phyloP scores from a whole-genome alignment of 768 basidiomycete species.

The Suillus subaureus region DNA sequence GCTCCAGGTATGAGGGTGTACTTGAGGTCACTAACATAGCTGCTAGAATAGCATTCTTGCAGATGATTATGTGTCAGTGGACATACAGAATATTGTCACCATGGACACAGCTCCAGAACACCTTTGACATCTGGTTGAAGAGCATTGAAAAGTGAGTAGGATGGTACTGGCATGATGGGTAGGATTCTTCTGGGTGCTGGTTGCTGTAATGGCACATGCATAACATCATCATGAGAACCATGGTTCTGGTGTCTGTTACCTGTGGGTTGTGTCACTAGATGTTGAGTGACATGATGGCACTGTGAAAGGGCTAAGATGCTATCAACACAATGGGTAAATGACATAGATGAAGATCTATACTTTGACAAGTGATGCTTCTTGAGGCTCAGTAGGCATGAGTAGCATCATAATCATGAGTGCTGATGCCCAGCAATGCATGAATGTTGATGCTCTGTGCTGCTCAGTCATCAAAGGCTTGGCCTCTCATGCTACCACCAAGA shows the following conservation, averaged over 20 bases:
- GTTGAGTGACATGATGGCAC: not conserved
- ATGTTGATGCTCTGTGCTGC: not conserved
- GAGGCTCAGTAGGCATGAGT: not conserved
- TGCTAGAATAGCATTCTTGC: not conserved
- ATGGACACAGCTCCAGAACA: not conserved
- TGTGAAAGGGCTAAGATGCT: slow-evolving; percentile 1
- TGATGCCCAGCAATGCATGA: not conserved
- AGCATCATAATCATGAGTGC: not conserved
- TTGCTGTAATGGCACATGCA: not conserved
- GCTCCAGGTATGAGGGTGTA: not conserved
- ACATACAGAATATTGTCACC: not conserved
- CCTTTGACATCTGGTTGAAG: not conserved
- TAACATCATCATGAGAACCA: not conserved
- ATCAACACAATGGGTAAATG: not conserved
- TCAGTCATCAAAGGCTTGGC: not conserved
- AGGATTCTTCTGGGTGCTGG: not conserved
- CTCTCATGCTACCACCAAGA: not conserved
- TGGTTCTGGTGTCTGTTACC: no score
- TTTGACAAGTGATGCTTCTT: not conserved
- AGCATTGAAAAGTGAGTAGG: not conserved
- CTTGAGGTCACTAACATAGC: not conserved
- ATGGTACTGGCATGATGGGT: not conserved
- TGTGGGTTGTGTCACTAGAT: not conserved
- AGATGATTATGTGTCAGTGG: no score
- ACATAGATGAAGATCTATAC: not conserved